Conservation (phyloP, 2,329 filamentous ascomycete species). For the Diplocarpon rosae region DNA sequence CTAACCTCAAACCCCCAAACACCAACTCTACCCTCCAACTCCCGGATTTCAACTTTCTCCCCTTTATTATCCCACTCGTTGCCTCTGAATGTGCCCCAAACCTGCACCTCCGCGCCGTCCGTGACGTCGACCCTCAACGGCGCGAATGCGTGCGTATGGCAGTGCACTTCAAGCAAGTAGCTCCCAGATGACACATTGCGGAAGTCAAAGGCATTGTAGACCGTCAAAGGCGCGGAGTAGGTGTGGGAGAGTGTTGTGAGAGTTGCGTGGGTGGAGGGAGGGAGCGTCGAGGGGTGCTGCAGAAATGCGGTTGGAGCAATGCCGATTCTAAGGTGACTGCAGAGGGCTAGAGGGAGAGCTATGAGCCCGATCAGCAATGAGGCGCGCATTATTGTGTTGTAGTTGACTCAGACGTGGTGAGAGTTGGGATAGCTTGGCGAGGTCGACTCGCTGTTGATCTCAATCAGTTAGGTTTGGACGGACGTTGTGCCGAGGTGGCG, state of each 20-base stretch:
- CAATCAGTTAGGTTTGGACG: neutral
- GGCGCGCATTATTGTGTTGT: slow-evolving; percentile 28
- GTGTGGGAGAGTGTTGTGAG: slow-evolving; percentile 45
- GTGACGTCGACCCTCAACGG: slow-evolving; percentile 70
- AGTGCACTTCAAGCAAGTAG: slow-evolving; percentile 76
- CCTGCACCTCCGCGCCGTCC: slow-evolving; percentile 38
- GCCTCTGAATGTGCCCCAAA: slow-evolving; percentile 78
- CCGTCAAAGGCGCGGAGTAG: slow-evolving; percentile 52
- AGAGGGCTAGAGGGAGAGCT: slow-evolving; percentile 28
- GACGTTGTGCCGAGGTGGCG: neutral
- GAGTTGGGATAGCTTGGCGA: neutral
- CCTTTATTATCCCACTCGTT: slow-evolving; percentile 88
- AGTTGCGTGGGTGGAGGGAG: slow-evolving; percentile 50
- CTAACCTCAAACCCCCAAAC: slow-evolving; percentile 29
- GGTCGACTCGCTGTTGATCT: neutral
- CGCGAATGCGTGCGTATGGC: slow-evolving; percentile 62
- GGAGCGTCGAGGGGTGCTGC: slow-evolving; percentile 32
- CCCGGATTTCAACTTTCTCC: slow-evolving; percentile 38
- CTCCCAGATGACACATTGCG: slow-evolving; percentile 57
- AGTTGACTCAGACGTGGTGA: neutral
- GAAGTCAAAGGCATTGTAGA: slow-evolving; percentile 65
- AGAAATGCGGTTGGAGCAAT: slow-evolving; percentile 20
- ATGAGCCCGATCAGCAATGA: slow-evolving; percentile 28
- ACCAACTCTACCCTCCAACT: slow-evolving; percentile 26
- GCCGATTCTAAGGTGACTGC: slow-evolving; percentile 24